Evolutionary conservation across 805 yeast genomes (phyloP).

Genomic region (baker's yeast (Saccharomyces cerevisiae)): DNA sequence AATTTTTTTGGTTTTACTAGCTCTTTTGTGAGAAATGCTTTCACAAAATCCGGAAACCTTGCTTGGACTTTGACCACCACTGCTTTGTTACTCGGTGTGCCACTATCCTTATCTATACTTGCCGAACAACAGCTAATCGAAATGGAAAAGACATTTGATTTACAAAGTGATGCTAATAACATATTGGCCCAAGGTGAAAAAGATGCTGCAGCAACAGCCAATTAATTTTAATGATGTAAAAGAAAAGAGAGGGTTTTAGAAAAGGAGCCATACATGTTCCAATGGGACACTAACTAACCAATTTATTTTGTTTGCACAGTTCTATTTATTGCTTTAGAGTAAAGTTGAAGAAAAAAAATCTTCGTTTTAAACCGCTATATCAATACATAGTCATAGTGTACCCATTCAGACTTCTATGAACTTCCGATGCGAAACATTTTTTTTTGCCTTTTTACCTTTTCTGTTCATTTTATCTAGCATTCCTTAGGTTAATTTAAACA

Average conservation of each 20-base stretch:
- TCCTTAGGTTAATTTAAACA: background rate
- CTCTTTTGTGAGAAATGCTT: slow-evolving; percentile 38
- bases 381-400: background rate
- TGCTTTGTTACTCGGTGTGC: slow-evolving; percentile 82
- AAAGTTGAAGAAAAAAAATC: background rate
- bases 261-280: background rate
- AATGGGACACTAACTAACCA: background rate
- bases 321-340: background rate
- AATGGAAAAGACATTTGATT: slow-evolving; percentile 83
- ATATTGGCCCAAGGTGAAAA: slow-evolving; percentile 63
- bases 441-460: background rate
- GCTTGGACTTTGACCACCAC: slow-evolving; percentile 84
- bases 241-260: background rate
- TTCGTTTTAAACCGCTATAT: background rate
- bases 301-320: background rate
- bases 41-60: slow-evolving; percentile 59
- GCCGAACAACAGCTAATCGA: slow-evolving; percentile 91
- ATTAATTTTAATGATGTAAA: background rate
- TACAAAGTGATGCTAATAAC: slow-evolving; percentile 71
- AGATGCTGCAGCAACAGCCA: slow-evolving; percentile 32
- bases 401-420: background rate
- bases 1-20: slow-evolving; percentile 27
- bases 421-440: background rate
- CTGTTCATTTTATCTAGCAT: background rate
- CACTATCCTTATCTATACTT: slow-evolving; percentile 79